phyloP scores from a whole-genome alignment of 164 flowering plant species.

The Umbellularia californica region DNA sequence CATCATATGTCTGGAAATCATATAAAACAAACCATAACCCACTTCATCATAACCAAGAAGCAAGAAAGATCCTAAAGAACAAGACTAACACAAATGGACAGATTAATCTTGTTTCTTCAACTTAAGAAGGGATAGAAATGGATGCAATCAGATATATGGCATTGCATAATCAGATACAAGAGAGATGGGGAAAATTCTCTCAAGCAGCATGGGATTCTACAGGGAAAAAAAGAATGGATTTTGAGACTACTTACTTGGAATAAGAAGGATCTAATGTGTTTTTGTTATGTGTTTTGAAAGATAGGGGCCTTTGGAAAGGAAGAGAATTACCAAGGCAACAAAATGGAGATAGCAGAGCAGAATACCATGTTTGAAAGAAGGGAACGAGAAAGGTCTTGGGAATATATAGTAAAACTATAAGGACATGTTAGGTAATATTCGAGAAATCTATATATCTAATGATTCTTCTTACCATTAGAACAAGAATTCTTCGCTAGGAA shows the following conservation, averaged over 20 bases:
- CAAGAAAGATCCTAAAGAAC: background rate
- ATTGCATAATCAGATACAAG: background rate
- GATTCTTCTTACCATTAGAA: too few species aligned
- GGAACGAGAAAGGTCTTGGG: background rate
- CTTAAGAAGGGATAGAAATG: background rate
- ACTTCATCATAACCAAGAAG: background rate
- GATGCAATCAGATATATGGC: background rate
- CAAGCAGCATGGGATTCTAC: background rate
- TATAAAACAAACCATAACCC: constrained; percentile 1
- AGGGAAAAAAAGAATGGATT: background rate
- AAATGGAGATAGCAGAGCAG: background rate
- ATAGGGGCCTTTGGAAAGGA: background rate
- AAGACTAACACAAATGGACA: background rate
- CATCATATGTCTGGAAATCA: background rate
- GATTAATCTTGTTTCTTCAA: too few species aligned
- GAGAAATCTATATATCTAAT: too few species aligned
- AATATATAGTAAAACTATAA: background rate
- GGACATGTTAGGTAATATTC: too few species aligned
- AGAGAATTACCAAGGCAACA: background rate
- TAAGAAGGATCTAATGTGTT: background rate
- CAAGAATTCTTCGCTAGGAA: too few species aligned
- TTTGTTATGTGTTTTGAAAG: background rate
- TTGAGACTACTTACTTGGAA: constrained; percentile 5
- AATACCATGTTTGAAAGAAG: background rate
- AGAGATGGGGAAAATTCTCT: background rate